Base-by-base conservation (phyloP, 495 filamentous ascomycete species). In the Lentithecium fluviatile region DNA sequence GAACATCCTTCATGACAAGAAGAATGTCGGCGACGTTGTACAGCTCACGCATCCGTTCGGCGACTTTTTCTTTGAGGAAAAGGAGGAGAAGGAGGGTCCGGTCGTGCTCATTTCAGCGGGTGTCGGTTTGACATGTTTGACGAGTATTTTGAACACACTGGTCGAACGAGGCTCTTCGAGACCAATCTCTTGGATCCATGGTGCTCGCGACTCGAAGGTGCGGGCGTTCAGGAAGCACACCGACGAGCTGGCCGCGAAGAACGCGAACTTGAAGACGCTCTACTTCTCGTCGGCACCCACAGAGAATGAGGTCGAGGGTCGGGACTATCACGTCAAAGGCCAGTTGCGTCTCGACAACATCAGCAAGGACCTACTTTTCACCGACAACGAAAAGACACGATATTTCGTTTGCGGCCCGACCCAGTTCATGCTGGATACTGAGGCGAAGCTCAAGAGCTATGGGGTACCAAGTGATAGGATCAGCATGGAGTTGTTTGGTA, bases 331-430 rank as follows among this genome's bases (percentile, higher is more conserved):
- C 56, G 71, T 79, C 60, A 71, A 67, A 6, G 82, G 82, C 6
- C 77, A 83, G 12, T 73, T 87, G 45, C 77, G 85, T 58, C 69
- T 89, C 34, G 62, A 71, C 54, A 77, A 79, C 69, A 58, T 89
- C 32, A 75, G 80, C 52, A 54, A 64, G 0, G 70, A 78, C 25
- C 75, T 81, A 23, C 70, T 89, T 32, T 83, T 80, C 69, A 67
- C 85, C 8, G 73, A 76, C 45, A 75, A 86, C 64, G 24, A 73
- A 6, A 70, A 66, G 29, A 78, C 88, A 0, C 73, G 84, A 62
- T 91, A 89, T 70, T 90, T 81, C 69, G 72, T 88, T 59, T 91
- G 88, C 56, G 88, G 87, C 0, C 87, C 87, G 0, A 77, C 76
- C 38, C 52, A 62, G 6, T 90, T 90, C 75, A 91, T 89, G 88